Percentiles rank a stretch among this genome's conserved stretches.
phyloP scores from a whole-genome alignment of 106 monocot species.

The Acorus calamus region DNA sequence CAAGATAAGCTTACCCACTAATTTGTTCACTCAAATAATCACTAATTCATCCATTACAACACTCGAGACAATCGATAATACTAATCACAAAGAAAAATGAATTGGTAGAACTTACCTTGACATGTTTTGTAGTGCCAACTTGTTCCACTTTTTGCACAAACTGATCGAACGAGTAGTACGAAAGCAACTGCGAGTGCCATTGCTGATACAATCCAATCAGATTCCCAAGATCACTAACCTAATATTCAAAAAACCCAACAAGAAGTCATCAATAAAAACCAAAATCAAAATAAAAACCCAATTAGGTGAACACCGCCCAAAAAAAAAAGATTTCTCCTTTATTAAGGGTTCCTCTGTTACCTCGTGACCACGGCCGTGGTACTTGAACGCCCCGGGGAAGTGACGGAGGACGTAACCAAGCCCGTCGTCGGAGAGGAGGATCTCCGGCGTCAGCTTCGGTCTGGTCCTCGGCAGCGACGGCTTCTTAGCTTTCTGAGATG shows the following conservation, averaged over 20 bases:
- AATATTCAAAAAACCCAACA: slow-evolving; percentile 4
- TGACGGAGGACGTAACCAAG: slow-evolving; percentile 87
- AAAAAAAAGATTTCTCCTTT: background rate
- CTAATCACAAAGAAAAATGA: too few species aligned
- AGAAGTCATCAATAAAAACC: background rate
- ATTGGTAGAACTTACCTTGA: slow-evolving; percentile 5
- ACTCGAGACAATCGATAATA: too few species aligned
- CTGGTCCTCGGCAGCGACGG: slow-evolving; percentile 32
- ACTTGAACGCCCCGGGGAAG: slow-evolving; percentile 72
- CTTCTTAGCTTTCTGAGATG: slow-evolving; percentile 29
- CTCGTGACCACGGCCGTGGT: slow-evolving; percentile 86
- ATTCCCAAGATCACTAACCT: slow-evolving; percentile 72
- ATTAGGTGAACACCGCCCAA: background rate
- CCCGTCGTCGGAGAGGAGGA: slow-evolving; percentile 80
- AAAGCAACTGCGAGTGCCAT: slow-evolving; percentile 78
- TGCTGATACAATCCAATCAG: slow-evolving; percentile 62
- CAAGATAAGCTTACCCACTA: slow-evolving; percentile 32
- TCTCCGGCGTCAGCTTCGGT: slow-evolving; percentile 83
- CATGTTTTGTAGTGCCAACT: slow-evolving; percentile 57
- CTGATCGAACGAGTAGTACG: slow-evolving; percentile 89
- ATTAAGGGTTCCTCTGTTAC: slow-evolving; percentile 10
- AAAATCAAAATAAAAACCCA: background rate
- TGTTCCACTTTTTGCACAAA: slow-evolving; percentile 74
- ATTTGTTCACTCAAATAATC: too few species aligned
- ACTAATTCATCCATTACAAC: too few species aligned